Evolutionary conservation across 225 moss, liverwort and hornwort species (phyloP), one percentile per base, ranked within the genome.

Genomic region (Asterella californica): DNA sequence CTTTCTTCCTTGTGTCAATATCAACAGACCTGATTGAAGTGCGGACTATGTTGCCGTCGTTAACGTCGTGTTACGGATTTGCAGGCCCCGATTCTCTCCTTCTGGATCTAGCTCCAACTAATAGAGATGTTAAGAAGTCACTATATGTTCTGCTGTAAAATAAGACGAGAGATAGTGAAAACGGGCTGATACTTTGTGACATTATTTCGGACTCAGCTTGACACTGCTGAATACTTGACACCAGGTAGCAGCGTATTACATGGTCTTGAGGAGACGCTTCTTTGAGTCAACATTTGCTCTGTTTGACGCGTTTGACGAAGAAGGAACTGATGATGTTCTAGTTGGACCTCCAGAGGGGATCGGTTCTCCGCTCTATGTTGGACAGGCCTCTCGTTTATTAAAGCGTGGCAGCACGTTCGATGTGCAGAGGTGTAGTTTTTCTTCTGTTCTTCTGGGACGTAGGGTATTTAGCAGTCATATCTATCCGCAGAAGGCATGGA

Each of bases 261-360:
- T 91, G 90, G 87, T 91, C 47, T 92, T 84, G 82, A 90, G 96
- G 84, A 91, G 92, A 88, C 84, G 85, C 55, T 83, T 88, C 46
- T 96, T 92, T 84, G 91, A 92, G 79, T 82, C 91, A 81, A 87
- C 85, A 53, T 78, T 96, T 77, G 90, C 85, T 53, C 86, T 92
- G 46, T 92, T 94, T 83, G 92, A 96, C 84, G 91, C 91, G 38
- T 96, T 94, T 80, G 94, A 94, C 67, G 94, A 92, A 76, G 91
- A 72, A 77, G 83, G 85, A 78, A 92, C 82, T 65, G 74, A 89
- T 25, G 92, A 96, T 79, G 89, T 91, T 38, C 63, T 96, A 75
- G 88, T 87, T 68, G 94, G 91, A 54, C 83, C 94, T 68, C 83
- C 87, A 42, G 94, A 92, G 54, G 96, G 94, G 74, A 88, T 94